Base-by-base conservation (phyloP, 176 grass and related monocot species). In the Aegilops bicornis region DNA sequence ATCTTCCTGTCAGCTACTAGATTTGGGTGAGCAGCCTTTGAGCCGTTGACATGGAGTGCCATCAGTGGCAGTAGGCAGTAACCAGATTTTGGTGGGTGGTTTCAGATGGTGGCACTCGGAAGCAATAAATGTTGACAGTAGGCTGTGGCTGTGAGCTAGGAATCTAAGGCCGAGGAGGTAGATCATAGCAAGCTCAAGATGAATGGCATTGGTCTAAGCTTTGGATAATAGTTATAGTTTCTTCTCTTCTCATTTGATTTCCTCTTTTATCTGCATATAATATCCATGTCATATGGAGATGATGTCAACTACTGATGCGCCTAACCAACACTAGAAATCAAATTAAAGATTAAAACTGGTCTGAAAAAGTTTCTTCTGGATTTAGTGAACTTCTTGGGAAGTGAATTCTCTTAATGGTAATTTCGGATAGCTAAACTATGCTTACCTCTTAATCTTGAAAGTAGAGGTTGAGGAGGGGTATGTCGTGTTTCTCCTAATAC, bases 391-490 rank as follows among this genome's bases (percentile, higher is more conserved):
- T 17, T 54, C 42, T 75, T 75, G 27, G 23, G 23, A 75, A 17
- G 25, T 76, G 23, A 50, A 4, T 76, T 9, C 16, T 52, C 17
- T 50, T 76, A 31, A 16, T 31, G 25, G 10, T 45, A 76, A 45
- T 76, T 76, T 76, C 25, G 11, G 45, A 19, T 76, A 76, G 45
- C 45, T 72, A 72, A 37, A 73, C 20, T 36, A 43, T 42, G 37
- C 37, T 68, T 31, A 67, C 16, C 43, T 10, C 9, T 12, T 75
- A n/a, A 40, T 72, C 9, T 72, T 72, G 69, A 72, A 42, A 75
- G 73, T 76, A 76, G 73, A 76, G 73, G 15, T 76, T 76, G 15
- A 50, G 73, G 40, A 76, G 45, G n/a, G 39, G n/a, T 47, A 73
- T 73, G 23, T 47, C n/a, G 25, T 52, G 13, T 76, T 76, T 76